Percentiles rank a stretch among this genome's conserved stretches.
Evolutionary conservation across 345 rosid genomes (phyloP).

Genomic region (Microthlaspi erraticum): DNA sequence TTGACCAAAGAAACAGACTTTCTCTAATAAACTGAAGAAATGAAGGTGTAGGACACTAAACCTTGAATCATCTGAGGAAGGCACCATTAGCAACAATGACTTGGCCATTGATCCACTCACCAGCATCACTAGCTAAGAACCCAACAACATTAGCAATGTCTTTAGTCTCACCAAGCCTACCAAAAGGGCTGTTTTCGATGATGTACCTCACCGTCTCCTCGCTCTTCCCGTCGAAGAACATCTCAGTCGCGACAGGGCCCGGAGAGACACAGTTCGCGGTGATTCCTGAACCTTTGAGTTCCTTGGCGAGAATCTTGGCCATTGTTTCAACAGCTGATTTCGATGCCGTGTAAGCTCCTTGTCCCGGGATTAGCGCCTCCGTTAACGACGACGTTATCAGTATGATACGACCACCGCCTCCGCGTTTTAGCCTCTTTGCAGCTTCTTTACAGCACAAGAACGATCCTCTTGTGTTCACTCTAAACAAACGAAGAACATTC

Average conservation of each 20-base stretch:
- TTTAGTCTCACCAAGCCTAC: conserved; percentile 51
- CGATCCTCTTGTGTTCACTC: conserved; percentile 58
- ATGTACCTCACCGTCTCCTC: conserved; percentile 44
- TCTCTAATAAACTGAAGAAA: not conserved
- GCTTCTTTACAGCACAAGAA: conserved; percentile 57
- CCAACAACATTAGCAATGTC: conserved; percentile 57
- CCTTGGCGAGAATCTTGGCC: conserved; percentile 58
- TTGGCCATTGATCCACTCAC: conserved; percentile 60
- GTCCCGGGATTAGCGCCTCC: conserved; percentile 43
- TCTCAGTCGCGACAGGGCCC: conserved; percentile 57
- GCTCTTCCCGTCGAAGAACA: conserved; percentile 53
- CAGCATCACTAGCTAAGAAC: conserved; percentile 59
- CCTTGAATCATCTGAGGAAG: conserved; percentile 40
- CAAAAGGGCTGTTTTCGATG: conserved; percentile 45
- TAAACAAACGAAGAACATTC: not conserved
- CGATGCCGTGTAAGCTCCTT: conserved; percentile 49
- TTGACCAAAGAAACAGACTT: not conserved
- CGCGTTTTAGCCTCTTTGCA: conserved; percentile 49
- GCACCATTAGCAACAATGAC: conserved; percentile 58
- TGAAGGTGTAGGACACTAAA: not conserved
- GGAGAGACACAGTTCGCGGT: conserved; percentile 64
- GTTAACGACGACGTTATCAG: conserved; percentile 48
- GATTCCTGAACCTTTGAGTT: conserved; percentile 57
- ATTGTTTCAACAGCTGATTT: conserved; percentile 59
- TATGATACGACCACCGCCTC: conserved; percentile 54